Evolutionary conservation across 768 basidiomycete species (phyloP).

Genomic region (Pleurotus pulmonarius): DNA sequence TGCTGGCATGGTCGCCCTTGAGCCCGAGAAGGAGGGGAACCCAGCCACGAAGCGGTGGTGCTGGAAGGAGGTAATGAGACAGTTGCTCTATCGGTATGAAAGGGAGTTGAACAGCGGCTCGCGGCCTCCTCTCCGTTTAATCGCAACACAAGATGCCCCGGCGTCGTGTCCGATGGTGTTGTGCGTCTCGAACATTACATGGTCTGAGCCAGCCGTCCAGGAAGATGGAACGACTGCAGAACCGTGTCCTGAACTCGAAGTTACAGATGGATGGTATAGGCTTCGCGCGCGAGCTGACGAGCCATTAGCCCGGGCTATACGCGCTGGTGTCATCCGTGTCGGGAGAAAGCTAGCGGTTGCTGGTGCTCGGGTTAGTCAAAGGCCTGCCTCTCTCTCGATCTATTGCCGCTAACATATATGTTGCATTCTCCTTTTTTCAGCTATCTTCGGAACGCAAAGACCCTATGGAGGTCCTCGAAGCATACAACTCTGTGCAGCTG

Average conservation of each 20-base stretch:
- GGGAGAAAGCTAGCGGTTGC: constrained; percentile 83
- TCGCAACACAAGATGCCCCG: constrained; percentile 81
- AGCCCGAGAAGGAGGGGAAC: constrained; percentile 52
- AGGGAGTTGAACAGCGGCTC: constrained; percentile 75
- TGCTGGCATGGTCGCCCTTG: constrained; percentile 75
- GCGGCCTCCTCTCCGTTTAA: constrained; percentile 77
- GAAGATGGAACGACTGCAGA: constrained; percentile 33
- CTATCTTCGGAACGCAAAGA: constrained; percentile 70
- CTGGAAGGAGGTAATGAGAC: constrained; percentile 76
- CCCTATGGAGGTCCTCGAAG: constrained; percentile 78
- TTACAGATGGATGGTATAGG: constrained; percentile 98
- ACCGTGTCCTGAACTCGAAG: constrained; percentile 64
- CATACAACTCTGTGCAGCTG: constrained; percentile 64
- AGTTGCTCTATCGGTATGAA: constrained; percentile 89
- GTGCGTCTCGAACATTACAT: constrained; percentile 72
- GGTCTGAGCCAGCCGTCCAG: constrained; percentile 36
- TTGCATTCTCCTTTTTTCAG: constrained; percentile 29
- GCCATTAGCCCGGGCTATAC: constrained; percentile 66
- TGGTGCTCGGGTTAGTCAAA: constrained; percentile 66
- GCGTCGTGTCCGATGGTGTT: constrained; percentile 80
- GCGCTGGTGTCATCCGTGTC: constrained; percentile 59
- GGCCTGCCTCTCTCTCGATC: neutral
- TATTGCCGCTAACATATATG: neutral
- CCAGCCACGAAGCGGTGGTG: constrained; percentile 64
- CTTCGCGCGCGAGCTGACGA: constrained; percentile 74